These are phyloP conservation scores for Isatis tinctoria DNA, from an alignment of 345 rosid genomes.

Conservation along the genomic window DNA sequence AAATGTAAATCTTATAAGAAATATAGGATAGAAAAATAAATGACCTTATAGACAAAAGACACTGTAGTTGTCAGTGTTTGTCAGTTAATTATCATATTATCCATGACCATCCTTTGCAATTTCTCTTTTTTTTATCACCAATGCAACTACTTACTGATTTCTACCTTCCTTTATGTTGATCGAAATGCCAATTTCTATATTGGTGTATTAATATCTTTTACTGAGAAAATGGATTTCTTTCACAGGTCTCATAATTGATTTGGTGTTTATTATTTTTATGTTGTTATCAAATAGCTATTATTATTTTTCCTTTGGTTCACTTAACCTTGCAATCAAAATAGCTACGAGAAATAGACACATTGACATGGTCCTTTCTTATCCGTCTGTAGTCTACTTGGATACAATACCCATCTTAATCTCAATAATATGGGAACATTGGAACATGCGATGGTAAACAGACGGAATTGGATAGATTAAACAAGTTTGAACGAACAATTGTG, in stretches of 20 bases:
- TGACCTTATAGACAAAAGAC: too few species aligned
- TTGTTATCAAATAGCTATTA: background rate
- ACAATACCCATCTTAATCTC: background rate
- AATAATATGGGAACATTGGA: background rate
- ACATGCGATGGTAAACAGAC: background rate
- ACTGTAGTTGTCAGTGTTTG: too few species aligned
- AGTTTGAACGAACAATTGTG: background rate
- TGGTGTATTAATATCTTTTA: too few species aligned
- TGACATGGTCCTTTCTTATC: constrained; percentile 6
- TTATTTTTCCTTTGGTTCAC: background rate
- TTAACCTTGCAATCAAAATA: background rate
- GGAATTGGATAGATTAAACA: too few species aligned
- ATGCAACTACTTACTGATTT: too few species aligned
- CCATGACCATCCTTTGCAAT: too few species aligned
- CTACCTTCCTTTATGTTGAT: too few species aligned
- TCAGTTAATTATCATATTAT: too few species aligned
- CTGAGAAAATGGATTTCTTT: background rate
- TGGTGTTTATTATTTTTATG: background rate
- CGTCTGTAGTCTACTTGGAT: background rate
- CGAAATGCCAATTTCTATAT: too few species aligned
- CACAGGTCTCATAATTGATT: background rate
- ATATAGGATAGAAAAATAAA: too few species aligned
- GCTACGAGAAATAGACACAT: background rate
- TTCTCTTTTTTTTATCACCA: too few species aligned
- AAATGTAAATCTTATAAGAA: too few species aligned